Conservation (phyloP, 805 yeast genomes). For the Blastobotrys chiropterorum region DNA sequence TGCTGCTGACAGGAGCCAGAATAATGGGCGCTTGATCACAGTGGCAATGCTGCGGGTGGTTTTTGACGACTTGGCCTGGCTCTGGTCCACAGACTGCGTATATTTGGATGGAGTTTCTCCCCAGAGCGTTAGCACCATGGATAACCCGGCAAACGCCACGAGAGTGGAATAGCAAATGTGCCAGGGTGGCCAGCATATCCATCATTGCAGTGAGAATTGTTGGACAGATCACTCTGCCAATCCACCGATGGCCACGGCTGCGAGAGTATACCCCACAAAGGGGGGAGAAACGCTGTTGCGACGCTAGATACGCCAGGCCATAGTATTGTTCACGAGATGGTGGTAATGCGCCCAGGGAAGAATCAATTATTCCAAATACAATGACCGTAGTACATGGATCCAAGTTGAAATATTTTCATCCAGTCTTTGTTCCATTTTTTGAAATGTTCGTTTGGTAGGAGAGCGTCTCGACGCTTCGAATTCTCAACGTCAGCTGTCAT, state of each 20-base stretch:
- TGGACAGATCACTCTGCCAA: slow-evolving; percentile 68
- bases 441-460: too few species aligned
- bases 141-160: slow-evolving; percentile 34
- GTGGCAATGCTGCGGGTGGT: neutral
- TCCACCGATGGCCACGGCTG: too few species aligned
- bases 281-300: slow-evolving; percentile 47
- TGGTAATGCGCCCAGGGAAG: slow-evolving; percentile 53
- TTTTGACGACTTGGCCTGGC: slow-evolving; percentile 1
- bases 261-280: slow-evolving; percentile 47
- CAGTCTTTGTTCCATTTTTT: slow-evolving; percentile 3
- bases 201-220: slow-evolving; percentile 54
- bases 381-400: slow-evolving; percentile 27
- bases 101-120: slow-evolving; percentile 21
- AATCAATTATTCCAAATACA: slow-evolving; percentile 53
- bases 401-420: slow-evolving; percentile 9
- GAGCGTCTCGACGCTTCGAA: too few species aligned
- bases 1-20: slow-evolving; percentile 45
- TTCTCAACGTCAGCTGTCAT: neutral
- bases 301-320: slow-evolving; percentile 42
- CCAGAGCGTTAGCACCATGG: slow-evolving; percentile 38
- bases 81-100: slow-evolving; percentile 2
- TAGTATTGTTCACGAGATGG: slow-evolving; percentile 47
- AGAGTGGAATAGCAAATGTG: slow-evolving; percentile 47
- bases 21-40: slow-evolving; percentile 12
- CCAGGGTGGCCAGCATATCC: slow-evolving; percentile 48